Evolutionary conservation across 768 basidiomycete species (phyloP).

Genomic region (Lactarius tabidus): DNA sequence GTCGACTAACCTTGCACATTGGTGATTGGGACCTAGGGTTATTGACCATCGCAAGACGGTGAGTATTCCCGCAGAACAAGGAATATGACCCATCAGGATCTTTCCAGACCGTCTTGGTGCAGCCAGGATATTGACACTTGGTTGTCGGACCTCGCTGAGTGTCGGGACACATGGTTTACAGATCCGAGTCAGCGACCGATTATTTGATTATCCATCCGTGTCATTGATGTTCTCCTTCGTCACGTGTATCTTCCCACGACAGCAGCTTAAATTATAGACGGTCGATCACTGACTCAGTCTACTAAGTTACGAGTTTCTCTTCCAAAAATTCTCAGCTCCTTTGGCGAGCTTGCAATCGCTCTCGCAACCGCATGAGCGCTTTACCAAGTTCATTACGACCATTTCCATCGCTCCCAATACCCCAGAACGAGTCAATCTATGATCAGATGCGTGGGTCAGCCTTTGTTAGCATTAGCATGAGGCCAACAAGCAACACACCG

Average conservation of each 20-base stretch:
- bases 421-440: slow-evolving; percentile 41
- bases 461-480: slow-evolving; percentile 7
- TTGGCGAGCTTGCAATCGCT: slow-evolving; percentile 30
- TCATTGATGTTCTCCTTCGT: not conserved
- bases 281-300: not conserved
- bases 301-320: not conserved
- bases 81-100: slow-evolving; percentile 29
- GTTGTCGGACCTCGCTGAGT: slow-evolving; percentile 16
- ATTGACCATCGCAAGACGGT: slow-evolving; percentile 23
- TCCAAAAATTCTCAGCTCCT: not conserved
- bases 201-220: not conserved
- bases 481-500: slow-evolving; percentile 11
- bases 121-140: slow-evolving; percentile 23
- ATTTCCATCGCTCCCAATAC: slow-evolving; percentile 36
- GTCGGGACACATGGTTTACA: slow-evolving; percentile 21
- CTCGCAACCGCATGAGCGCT: slow-evolving; percentile 38
- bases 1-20: slow-evolving; percentile 25
- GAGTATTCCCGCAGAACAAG: slow-evolving; percentile 25
- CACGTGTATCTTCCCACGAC: slow-evolving; percentile 13
- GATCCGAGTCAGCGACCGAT: not conserved
- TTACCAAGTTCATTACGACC: slow-evolving; percentile 43
- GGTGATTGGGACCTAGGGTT: not conserved
- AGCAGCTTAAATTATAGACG: not conserved
- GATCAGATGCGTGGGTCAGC: slow-evolving; percentile 29
- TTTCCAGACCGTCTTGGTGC: slow-evolving; percentile 22